phyloP scores from a whole-genome alignment of 2,329 filamentous ascomycete genomes.

The Ophiostoma sp. region DNA sequence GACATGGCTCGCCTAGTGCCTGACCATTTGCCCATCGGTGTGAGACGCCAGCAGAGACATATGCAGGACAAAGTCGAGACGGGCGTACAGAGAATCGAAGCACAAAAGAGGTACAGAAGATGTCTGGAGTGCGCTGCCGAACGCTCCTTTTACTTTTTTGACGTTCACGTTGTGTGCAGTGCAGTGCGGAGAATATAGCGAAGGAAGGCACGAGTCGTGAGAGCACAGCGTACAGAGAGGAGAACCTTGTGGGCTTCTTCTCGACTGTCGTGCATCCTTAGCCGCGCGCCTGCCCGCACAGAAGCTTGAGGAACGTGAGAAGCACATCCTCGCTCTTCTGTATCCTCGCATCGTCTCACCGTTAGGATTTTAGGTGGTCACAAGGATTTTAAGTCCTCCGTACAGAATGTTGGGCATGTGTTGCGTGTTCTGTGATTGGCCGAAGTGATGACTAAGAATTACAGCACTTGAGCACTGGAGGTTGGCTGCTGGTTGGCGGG shows the following conservation, averaged over 20 bases:
- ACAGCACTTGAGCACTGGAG: neutral
- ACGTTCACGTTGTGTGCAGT: neutral
- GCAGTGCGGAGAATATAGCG: neutral
- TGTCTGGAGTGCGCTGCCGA: neutral
- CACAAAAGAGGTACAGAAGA: neutral
- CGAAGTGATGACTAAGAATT: neutral
- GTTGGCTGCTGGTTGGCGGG: neutral
- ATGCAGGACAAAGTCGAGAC: neutral
- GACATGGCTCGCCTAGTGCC: neutral
- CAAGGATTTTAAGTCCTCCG: neutral
- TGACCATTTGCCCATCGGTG: neutral
- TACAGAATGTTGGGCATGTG: neutral
- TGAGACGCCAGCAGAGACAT: neutral
- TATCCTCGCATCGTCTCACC: neutral
- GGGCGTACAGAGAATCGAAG: neutral
- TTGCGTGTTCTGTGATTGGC: slow-evolving; percentile 16
- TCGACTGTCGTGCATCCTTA: neutral
- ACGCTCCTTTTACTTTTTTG: neutral
- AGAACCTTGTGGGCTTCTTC: neutral
- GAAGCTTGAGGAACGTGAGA: neutral
- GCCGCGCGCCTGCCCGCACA: neutral
- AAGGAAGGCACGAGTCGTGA: neutral
- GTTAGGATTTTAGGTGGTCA: neutral
- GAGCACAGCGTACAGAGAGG: neutral
- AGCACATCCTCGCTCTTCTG: too few species aligned